Base-by-base conservation (phyloP, 2,329 filamentous ascomycete genomes). In the Cercospora sp. region DNA sequence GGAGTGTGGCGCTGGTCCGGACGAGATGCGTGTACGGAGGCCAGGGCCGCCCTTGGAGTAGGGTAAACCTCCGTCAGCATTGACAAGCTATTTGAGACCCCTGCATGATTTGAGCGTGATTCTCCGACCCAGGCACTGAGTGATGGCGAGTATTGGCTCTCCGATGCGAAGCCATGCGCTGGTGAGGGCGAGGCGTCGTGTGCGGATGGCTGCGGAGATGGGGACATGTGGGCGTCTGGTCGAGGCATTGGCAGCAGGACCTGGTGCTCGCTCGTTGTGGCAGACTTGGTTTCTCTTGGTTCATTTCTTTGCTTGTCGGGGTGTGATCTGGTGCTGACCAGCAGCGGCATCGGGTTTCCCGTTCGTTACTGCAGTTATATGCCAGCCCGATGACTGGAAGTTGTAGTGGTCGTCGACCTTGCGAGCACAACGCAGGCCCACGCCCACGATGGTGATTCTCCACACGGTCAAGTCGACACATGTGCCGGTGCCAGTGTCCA, bases 201-300 rank as follows among this genome's bases (percentile, higher is more conserved):
- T 26, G 69, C 72, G 61, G 73, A 71, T 61, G 69, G 63, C 64
- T 67, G 70, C 62, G 68, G 72, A 70, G 69, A 34, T 60, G 62
- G 69, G 65, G 65, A 63, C 62, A 65, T 24, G 30, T 68, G 60
- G 51, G 49, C 59, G 61, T 57, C 58, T 62, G 55, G 32, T 28
- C 26, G 26, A 30, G 10, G 53, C 53, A 58, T 58, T 24, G 53
- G 30, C 53, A 21, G 16, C 13, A 28, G 26, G 53, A 2, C 53
- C 26, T 58, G 53, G 30, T 24, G 30, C 45, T 51, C 21, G 18
- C 45, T 51, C 45, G 45, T 13, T 58, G 26, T 30, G 26, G 13
- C 24, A n/a, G 53, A 51, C 45, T 26, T 58, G 53, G 30, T 30
- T n/a, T n/a, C 30, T 58, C 26, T 58, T 26, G 66, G 45, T 26